Conservation (phyloP, 257 asterid genomes). For the Nicotiana noctiflora region DNA sequence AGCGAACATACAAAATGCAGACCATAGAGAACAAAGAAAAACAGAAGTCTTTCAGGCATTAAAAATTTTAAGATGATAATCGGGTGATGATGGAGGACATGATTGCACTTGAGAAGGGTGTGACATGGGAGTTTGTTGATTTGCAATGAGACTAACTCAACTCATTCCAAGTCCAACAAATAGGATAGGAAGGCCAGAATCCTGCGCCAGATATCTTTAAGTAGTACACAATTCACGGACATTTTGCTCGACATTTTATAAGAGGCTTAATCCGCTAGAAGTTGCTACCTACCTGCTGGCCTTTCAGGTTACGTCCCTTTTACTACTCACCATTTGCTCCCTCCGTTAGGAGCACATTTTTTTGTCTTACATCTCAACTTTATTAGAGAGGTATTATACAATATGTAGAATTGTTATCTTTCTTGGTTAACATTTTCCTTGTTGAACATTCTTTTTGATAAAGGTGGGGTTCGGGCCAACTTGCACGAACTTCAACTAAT, state of each 20-base stretch:
- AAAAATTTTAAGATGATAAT: neutral
- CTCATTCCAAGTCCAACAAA: neutral
- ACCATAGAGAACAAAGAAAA: neutral
- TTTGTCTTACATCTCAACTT: neutral
- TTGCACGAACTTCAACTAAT: too few relatives aligned
- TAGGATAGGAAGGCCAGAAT: neutral
- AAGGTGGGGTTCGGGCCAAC: too few relatives aligned
- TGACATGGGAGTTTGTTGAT: too few relatives aligned
- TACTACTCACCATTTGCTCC: neutral
- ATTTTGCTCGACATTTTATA: neutral
- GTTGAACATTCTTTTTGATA: neutral
- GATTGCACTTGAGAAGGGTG: too few relatives aligned
- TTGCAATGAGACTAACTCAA: neutral
- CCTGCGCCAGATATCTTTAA: neutral
- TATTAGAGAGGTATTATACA: neutral
- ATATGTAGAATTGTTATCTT: neutral
- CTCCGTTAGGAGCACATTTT: neutral
- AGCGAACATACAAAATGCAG: neutral
- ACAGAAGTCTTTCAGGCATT: neutral
- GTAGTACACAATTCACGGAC: neutral
- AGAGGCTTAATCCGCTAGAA: neutral
- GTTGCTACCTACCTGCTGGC: neutral
- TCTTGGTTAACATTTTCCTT: neutral
- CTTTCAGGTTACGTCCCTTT: conserved; percentile 3
- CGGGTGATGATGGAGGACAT: too few relatives aligned